phyloP scores from a whole-genome alignment of 345 rosid species.

The Balakata baccata region DNA sequence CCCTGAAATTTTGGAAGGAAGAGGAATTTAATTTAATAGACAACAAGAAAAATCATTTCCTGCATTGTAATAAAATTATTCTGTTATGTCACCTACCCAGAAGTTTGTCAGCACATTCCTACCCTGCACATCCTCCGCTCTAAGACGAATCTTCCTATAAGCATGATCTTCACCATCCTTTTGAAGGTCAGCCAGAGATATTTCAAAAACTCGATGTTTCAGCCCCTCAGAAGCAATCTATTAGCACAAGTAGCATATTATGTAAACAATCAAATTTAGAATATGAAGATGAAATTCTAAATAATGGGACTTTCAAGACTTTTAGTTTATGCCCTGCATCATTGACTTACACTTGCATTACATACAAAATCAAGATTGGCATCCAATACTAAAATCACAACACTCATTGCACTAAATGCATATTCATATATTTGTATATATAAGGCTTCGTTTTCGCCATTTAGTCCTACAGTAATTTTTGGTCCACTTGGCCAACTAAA shows the following conservation, averaged over 20 bases:
- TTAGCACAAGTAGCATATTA: not conserved
- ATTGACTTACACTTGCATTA: too few relatives aligned
- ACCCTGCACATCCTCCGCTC: slow-evolving; percentile 99
- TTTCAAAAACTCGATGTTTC: slow-evolving; percentile 86
- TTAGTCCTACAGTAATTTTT: too few relatives aligned
- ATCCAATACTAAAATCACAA: not conserved
- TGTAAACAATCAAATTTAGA: not conserved
- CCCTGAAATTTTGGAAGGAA: slow-evolving; percentile 10
- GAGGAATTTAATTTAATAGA: not conserved
- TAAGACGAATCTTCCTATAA: slow-evolving; percentile 86
- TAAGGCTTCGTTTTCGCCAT: too few relatives aligned
- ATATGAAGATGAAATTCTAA: not conserved
- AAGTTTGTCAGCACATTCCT: slow-evolving; percentile 30
- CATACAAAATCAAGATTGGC: too few relatives aligned
- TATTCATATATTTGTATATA: not conserved
- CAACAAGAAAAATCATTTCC: not conserved
- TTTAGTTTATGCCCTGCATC: too few relatives aligned
- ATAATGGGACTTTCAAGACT: not conserved
- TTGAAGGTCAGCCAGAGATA: slow-evolving; percentile 90
- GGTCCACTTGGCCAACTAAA: too few relatives aligned
- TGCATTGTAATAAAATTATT: not conserved
- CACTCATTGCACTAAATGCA: too few relatives aligned
- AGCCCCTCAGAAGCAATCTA: slow-evolving; percentile 97
- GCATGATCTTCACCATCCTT: slow-evolving; percentile 69
- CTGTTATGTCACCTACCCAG: slow-evolving; percentile 18